Conservation (phyloP, 2,329 filamentous ascomycete genomes). For the Akanthomyces muscarius region DNA sequence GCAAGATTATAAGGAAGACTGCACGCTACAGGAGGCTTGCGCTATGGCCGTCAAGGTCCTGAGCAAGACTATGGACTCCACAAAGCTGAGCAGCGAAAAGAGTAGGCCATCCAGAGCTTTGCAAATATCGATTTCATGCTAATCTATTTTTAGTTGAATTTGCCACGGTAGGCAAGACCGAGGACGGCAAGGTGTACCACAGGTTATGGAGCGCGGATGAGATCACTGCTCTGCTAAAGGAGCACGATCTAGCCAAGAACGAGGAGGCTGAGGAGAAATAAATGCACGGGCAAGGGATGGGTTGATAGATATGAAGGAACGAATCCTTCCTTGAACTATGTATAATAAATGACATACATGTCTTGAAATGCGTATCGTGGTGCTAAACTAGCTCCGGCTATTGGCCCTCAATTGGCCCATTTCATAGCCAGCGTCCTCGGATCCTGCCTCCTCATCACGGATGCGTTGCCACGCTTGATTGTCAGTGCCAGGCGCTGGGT, state of each 20-base stretch:
- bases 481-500: constrained; percentile 43
- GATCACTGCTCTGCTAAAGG: constrained; percentile 88
- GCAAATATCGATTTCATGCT: not conserved
- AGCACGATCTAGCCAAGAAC: constrained; percentile 90
- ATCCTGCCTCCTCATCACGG: constrained; percentile 51
- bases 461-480: constrained; percentile 39
- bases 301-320: constrained; percentile 16
- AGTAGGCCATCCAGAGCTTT: constrained; percentile 53
- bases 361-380: not conserved
- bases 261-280: constrained; percentile 67
- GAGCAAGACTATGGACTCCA: constrained; percentile 99
- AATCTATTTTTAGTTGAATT: constrained; percentile 71
- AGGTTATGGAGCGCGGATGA: constrained; percentile 96
- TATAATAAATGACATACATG: constrained; percentile 17
- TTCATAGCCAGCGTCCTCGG: constrained; percentile 38
- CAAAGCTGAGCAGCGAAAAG: constrained; percentile 98
- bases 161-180: constrained; percentile 93
- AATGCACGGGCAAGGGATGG: not conserved
- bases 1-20: constrained; percentile 99
- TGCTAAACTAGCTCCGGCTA: not conserved
- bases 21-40: constrained; percentile 91
- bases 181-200: constrained; percentile 95
- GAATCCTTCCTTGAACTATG: constrained; percentile 9
- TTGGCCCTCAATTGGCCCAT: constrained; percentile 22
- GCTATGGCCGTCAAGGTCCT: constrained; percentile 97